Evolutionary conservation across 768 basidiomycete genomes (phyloP).

Genomic region (Cubamyces sp.): DNA sequence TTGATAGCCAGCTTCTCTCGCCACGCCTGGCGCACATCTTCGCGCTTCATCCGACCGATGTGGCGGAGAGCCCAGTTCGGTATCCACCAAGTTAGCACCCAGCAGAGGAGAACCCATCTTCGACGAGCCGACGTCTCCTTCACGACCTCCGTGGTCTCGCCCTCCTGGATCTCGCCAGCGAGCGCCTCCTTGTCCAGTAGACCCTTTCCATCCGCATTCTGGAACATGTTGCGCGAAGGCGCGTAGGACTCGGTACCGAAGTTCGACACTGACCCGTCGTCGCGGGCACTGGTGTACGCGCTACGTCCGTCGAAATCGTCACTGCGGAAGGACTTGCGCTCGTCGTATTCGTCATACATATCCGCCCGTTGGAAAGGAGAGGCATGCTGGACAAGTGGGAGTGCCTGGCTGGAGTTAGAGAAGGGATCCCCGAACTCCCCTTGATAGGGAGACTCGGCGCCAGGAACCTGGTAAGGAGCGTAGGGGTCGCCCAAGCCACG

Average conservation of each 20-base stretch:
- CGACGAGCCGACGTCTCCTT: slow-evolving; percentile 81
- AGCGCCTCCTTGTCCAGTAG: slow-evolving; percentile 81
- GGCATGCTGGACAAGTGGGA: slow-evolving; percentile 84
- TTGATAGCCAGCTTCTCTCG: slow-evolving; percentile 95
- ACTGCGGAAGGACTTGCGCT: slow-evolving; percentile 69
- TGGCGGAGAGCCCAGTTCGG: slow-evolving; percentile 71
- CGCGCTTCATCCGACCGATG: slow-evolving; percentile 90
- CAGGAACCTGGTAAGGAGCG: slow-evolving; percentile 71
- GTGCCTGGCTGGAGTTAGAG: slow-evolving; percentile 64
- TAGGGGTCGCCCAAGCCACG: slow-evolving; percentile 69
- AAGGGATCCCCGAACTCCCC: slow-evolving; percentile 57
- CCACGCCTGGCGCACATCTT: slow-evolving; percentile 96
- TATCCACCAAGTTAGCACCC: slow-evolving; percentile 92
- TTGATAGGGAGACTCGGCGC: slow-evolving; percentile 45
- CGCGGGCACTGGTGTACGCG: slow-evolving; percentile 74
- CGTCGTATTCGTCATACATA: slow-evolving; percentile 77
- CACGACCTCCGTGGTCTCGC: slow-evolving; percentile 86
- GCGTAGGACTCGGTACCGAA: slow-evolving; percentile 94
- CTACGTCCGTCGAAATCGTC: slow-evolving; percentile 85
- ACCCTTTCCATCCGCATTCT: slow-evolving; percentile 74
- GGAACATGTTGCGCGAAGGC: slow-evolving; percentile 95
- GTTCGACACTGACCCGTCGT: slow-evolving; percentile 80
- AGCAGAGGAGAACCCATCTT: slow-evolving; percentile 86
- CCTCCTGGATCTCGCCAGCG: slow-evolving; percentile 83
- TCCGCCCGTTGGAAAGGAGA: slow-evolving; percentile 82